Evolutionary conservation across 2,329 filamentous ascomycete species (phyloP), one percentile per base, ranked within the genome.

Genomic region (Aureobasidium sp.): DNA sequence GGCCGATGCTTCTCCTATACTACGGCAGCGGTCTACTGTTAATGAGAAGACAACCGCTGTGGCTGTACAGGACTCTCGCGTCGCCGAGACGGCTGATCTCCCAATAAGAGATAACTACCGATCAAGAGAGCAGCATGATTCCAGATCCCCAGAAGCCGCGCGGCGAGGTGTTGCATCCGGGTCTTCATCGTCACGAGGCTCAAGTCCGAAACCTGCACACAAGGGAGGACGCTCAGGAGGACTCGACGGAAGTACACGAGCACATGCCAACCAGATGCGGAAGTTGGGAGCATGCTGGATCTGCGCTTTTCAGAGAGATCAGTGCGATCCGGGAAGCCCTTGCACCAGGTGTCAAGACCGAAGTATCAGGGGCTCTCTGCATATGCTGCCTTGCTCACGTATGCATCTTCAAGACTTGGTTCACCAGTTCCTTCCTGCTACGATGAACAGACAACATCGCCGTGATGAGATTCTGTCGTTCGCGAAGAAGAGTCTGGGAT

Each of bases 231-330:
- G 63, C 8, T 73, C 68, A 64, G 70, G 68, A 23, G 69, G 68
- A 2, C 72, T 77, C 52, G 70, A 72, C 48, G 75, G 72, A 47
- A 73, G 74, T 37, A 69, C 73, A 64, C 69, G 74, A 69, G 74
- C 74, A 63, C 73, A 75, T 57, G 77, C 74, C 46, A 73, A 76
- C 53, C 71, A 74, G 44, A 78, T 79, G 77, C 75, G 78, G 15
- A 77, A 77, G 59, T 72, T 74, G 8, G 74, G 75, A 26, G 76
- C 77, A 10, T 80, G 78, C 62, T 80, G 78, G 78, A 73, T 77
- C 32, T 80, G 78, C 63, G 74, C 74, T 5, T 69, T 80, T 53
- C 78, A 80, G 64, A 72, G 78, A 68, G 78, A 61, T 20, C 48
- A 67, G 64, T 69, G 68, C 51, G 63, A 67, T 41, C 67, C 70